Evolutionary conservation across 257 asterid genomes (phyloP), one percentile per base, ranked within the genome.

Genomic region (Gentiana straminea): DNA sequence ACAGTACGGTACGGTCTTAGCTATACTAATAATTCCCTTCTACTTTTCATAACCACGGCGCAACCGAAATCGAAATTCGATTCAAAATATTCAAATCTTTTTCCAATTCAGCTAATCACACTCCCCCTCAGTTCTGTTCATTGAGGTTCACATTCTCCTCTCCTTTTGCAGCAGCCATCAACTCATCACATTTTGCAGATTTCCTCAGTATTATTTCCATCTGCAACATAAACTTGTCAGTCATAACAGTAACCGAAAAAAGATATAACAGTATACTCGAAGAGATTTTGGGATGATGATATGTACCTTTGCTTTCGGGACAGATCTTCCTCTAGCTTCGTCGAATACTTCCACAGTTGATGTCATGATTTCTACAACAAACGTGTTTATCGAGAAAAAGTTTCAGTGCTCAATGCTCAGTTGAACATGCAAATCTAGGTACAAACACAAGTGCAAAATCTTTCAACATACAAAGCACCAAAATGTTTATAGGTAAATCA

Each of bases 261-360:
- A 24, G 15, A 5, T 6, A 24, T 47, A 41, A 10, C 5, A 41
- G 0, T 4, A 41, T 3, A 7, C 46, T 41, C 9, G 9, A 41
- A 41, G 46, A 41, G 9, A 4, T 41, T 3, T 41, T 48, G 8
- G 15, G 24, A 48, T 35, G 8, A 51, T 49, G 1, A 43, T 15
- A 60, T 65, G 45, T 67, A 81, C 97, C 87, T 85, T 88, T 53
- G 95, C 91, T 70, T 88, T 88, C 43, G 81, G 92, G 65, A 81
- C 70, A 1, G 95, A 83, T 46, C 97, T 73, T 58, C 95, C 95
- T 34, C 89, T 73, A 33, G 83, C 73, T 45, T 88, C 97, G 61
- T 88, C 97, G 58, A 70, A 85, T 63, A 85, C 78, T 64, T 88
- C 97, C 65, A 88, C 95, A 5, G 94, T 84, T 57, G 95, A 82